Evolutionary conservation across 306 rosid genomes (phyloP), one percentile per base, ranked within the genome.

Genomic region (Spatholobus suberectus): DNA sequence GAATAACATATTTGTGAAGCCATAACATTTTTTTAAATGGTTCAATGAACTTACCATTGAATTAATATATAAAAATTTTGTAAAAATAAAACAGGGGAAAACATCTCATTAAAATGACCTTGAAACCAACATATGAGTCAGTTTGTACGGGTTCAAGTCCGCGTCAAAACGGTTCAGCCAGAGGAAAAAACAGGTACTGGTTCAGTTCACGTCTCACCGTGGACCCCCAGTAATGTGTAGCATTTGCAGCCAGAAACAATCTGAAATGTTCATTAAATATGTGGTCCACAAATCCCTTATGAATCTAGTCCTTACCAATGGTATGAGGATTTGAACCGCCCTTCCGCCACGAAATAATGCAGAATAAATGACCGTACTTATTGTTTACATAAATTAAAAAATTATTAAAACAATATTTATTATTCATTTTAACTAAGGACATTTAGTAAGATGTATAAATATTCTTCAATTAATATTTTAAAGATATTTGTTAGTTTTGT

Each of bases 161-260:
- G 55, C 51, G 17, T 61, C 84, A 62, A 73, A 26, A 44, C 24
- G 37, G 26, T 52, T 66, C 70, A 27, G 70, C 78, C 72, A 68
- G 58, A 5, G 32, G 20, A 40, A 70, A 37, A 61, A 70, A 51
- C 43, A 46, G 68, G 38, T 70, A 47, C 38, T 46, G 18, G 79
- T 77, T 75, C 77, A 71, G 23, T 71, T 83, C 80, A 77, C 17
- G 73, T 35, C 75, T 46, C 6, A 18, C 26, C 5, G 0, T 49
- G 80, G 83, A 63, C 75, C 76, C 74, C 3, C 2, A 51, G 0
- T 67, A 38, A 68, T 46, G 29, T 37, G 47, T 23, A 44, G 37
- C 41, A 77, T 81, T 81, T 34, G 18, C 14, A 77, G 35, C 59
- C 70, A 69, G 15, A 76, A 75, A 55, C 57, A 8, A 75, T 68